Percentiles rank a stretch among this genome's conserved stretches.
Conservation (phyloP, 441 rosid species). For the Erodium moschatum region DNA sequence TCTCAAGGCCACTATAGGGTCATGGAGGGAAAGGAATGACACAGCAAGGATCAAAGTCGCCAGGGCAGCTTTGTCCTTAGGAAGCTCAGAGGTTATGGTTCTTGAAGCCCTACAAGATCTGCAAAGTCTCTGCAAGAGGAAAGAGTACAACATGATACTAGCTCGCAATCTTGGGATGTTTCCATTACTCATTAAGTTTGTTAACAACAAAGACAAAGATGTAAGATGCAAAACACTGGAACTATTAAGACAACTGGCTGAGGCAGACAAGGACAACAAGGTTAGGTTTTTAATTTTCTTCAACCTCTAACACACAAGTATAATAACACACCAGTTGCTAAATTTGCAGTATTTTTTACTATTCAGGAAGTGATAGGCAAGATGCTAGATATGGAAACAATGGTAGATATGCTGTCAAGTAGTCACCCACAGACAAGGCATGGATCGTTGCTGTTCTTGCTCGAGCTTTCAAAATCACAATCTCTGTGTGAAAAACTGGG, state of each 20-base stretch:
- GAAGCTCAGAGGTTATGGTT: conserved; percentile 58
- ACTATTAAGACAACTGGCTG: conserved; percentile 44
- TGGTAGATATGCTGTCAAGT: conserved; percentile 54
- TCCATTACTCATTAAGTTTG: conserved; percentile 47
- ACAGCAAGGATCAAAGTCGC: conserved; percentile 57
- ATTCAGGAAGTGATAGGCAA: conserved; percentile 58
- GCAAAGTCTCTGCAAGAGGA: conserved; percentile 51
- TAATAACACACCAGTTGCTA: too few species aligned
- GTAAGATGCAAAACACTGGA: conserved; percentile 54
- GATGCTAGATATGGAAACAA: conserved; percentile 34
- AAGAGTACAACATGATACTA: conserved; percentile 38
- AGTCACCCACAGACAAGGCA: conserved; percentile 47
- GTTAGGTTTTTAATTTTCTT: conserved; percentile 28
- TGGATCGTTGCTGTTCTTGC: conserved; percentile 46
- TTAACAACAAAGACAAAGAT: conserved; percentile 41
- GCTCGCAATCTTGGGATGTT: conserved; percentile 46
- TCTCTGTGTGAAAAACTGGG: conserved; percentile 48
- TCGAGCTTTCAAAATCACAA: conserved; percentile 56
- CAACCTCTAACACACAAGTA: neutral
- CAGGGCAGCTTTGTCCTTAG: conserved; percentile 59
- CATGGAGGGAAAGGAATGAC: conserved; percentile 77
- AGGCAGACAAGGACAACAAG: conserved; percentile 50
- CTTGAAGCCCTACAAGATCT: conserved; percentile 59
- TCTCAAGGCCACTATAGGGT: conserved; percentile 59
- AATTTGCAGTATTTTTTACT: neutral